A percentile compares a stretch with the other conserved stretches of the same genome.
These are phyloP conservation scores for Fraxinus xanthoxyloides DNA, from an alignment of 305 asterid species.

Conservation along the genomic window DNA sequence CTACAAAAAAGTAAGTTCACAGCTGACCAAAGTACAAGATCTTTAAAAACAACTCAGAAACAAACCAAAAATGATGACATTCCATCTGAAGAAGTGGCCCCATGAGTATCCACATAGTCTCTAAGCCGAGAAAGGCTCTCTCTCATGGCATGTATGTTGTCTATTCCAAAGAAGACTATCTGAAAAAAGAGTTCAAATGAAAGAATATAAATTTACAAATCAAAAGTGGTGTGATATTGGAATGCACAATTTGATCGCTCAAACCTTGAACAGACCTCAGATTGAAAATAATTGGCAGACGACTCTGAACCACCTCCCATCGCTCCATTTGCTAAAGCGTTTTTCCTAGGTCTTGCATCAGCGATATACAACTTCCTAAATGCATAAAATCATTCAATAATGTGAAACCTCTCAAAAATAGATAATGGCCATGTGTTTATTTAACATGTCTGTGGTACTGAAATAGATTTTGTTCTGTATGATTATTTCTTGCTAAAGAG, in stretches of 20 bases:
- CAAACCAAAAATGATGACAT: conserved; percentile 92
- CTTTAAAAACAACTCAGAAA: conserved; percentile 19
- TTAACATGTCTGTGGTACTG: not conserved
- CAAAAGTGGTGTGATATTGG: conserved; percentile 6
- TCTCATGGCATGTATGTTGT: conserved; percentile 96
- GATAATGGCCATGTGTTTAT: conserved; percentile 3
- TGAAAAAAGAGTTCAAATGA: conserved; percentile 31
- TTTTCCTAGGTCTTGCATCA: conserved; percentile 98
- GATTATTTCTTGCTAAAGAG: conserved; percentile 13
- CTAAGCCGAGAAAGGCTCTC: conserved; percentile 90
- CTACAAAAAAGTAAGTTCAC: not conserved
- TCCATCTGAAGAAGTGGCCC: conserved; percentile 92
- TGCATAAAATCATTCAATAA: conserved; percentile 21
- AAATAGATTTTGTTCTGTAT: not conserved
- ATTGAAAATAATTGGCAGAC: conserved; percentile 87
- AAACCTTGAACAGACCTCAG: conserved; percentile 70
- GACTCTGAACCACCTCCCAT: conserved; percentile 99
- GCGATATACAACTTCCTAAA: conserved; percentile 91
- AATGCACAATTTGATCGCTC: conserved; percentile 15
- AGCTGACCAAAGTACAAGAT: not conserved
- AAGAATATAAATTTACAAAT: conserved; percentile 20
- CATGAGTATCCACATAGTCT: conserved; percentile 95
- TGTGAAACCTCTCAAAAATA: conserved; percentile 11
- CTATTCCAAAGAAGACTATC: conserved; percentile 98
- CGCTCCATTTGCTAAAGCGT: conserved; percentile 99